Evolutionary conservation across 2,329 filamentous ascomycete genomes (phyloP).

Genomic region (Aureobasidium sp.): DNA sequence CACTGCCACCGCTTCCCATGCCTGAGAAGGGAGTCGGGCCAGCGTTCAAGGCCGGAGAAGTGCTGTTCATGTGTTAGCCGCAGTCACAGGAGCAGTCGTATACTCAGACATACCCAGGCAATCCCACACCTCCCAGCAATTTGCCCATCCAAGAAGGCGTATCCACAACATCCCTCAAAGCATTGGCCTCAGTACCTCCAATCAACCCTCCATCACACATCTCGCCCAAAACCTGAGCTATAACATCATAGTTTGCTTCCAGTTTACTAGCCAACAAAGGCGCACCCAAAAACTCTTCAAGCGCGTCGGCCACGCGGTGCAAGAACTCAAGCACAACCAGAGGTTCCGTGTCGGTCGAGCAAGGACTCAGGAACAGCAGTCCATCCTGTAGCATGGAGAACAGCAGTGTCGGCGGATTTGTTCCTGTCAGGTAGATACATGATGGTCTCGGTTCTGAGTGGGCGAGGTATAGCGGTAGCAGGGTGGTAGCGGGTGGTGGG

Average conservation of each 20-base stretch:
- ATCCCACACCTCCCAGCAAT: slow-evolving; percentile 74
- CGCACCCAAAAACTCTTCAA: slow-evolving; percentile 89
- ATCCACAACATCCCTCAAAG: slow-evolving; percentile 81
- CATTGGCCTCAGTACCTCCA: slow-evolving; percentile 86
- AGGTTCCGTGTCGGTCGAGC: slow-evolving; percentile 80
- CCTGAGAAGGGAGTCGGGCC: background rate
- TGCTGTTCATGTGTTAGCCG: background rate
- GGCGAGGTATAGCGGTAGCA: slow-evolving; percentile 80
- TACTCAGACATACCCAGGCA: slow-evolving; percentile 48
- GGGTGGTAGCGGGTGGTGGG: slow-evolving; percentile 64
- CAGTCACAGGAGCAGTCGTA: background rate
- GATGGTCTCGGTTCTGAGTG: slow-evolving; percentile 75
- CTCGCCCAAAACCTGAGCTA: slow-evolving; percentile 87
- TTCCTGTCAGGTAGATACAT: slow-evolving; percentile 73
- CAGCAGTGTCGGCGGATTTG: slow-evolving; percentile 76
- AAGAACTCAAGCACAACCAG: slow-evolving; percentile 89
- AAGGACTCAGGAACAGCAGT: slow-evolving; percentile 75
- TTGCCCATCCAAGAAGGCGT: slow-evolving; percentile 87
- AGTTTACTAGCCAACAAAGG: slow-evolving; percentile 81
- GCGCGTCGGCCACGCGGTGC: slow-evolving; percentile 81
- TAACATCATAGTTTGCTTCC: slow-evolving; percentile 83
- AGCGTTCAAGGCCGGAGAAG: slow-evolving; percentile 4
- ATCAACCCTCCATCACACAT: slow-evolving; percentile 92
- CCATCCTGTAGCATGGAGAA: slow-evolving; percentile 85
- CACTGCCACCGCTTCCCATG: background rate